Evolutionary conservation across 805 yeast genomes (phyloP), one percentile per base, ranked within the genome.

Genomic region (Saturnispora sanitii): DNA sequence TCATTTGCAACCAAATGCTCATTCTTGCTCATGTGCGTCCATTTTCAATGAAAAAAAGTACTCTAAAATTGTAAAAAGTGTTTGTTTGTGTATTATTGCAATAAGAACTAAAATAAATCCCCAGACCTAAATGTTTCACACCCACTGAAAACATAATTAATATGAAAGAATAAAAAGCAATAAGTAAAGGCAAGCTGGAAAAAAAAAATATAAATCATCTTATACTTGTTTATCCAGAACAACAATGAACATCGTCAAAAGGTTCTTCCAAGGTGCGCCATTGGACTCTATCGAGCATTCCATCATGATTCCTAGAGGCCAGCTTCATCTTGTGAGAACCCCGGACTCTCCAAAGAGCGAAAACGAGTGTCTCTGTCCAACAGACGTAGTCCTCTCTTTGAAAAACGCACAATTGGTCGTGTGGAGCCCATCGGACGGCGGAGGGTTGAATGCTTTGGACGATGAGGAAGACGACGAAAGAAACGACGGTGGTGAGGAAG

Each of bases 341-440:
- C 82, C 83, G 5, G 70, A 68, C 18, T 83, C 95, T 2, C 96
- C 96, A 11, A 85, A 86, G 56, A 88, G 95, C 7, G 87, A 78
- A 20, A 66, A 77, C 27, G 96, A 92, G 59, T 81, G 88, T 52
- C 66, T 86, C 17, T 88, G 77, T 59, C 79, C 76, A 44, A 94
- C 85, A 50, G 88, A 94, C 2, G 76, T 77, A 29, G 77, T 90
- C 20, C 15, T 39, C n/a, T 39, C 42, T 7, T 28, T 39, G 8
- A 32, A 39, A 17, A 29, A 33, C 23, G 23, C n/a, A 6, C 86
- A 82, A 48, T 61, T 90, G 33, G 79, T 79, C 15, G 75, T 87
- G 20, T 76, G 75, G 42, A 75, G 80, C 44, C 80, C 81, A 0
- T 77, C 75, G 35, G 77, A 75, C 34, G 95, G 82, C 45, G 27